Percentiles rank a stretch among this genome's conserved stretches.
These are phyloP conservation scores for Xylaria sp. DNA, from an alignment of 2,329 filamentous ascomycete species.

Conservation along the genomic window DNA sequence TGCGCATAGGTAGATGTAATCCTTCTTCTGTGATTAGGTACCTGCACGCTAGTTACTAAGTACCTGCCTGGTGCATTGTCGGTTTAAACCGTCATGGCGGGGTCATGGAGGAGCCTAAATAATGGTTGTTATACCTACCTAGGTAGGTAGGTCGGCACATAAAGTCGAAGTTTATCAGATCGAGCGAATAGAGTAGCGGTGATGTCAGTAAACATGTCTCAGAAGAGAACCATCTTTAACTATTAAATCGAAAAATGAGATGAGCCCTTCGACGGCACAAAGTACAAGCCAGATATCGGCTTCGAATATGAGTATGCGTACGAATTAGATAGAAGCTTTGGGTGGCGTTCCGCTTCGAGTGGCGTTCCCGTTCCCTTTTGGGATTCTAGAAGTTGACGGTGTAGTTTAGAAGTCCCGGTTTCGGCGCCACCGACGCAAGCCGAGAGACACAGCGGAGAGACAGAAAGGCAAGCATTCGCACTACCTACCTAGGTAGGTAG, in stretches of 20 bases:
- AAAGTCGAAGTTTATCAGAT: neutral
- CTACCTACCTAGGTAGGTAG: neutral
- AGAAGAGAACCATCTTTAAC: neutral
- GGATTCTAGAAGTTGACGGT: neutral
- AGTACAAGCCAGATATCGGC: neutral
- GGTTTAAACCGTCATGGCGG: constrained; percentile 16
- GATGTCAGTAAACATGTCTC: neutral
- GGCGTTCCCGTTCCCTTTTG: neutral
- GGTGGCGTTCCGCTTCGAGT: constrained; percentile 5
- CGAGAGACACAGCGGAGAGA: neutral
- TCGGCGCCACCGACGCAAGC: constrained; percentile 32
- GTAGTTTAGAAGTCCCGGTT: constrained; percentile 6
- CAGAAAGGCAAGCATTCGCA: neutral
- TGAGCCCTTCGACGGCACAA: neutral
- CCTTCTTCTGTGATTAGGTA: no score
- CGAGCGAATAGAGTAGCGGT: neutral
- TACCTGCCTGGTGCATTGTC: constrained; percentile 2
- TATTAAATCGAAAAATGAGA: neutral
- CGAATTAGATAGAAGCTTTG: neutral
- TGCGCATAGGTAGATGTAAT: neutral
- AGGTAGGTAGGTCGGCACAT: neutral
- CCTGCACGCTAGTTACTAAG: neutral
- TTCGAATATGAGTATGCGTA: neutral
- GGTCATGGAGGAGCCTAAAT: constrained; percentile 6
- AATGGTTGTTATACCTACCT: neutral